Evolutionary conservation across 805 yeast species (phyloP).

Genomic region (Suhomyces canberraensis): DNA sequence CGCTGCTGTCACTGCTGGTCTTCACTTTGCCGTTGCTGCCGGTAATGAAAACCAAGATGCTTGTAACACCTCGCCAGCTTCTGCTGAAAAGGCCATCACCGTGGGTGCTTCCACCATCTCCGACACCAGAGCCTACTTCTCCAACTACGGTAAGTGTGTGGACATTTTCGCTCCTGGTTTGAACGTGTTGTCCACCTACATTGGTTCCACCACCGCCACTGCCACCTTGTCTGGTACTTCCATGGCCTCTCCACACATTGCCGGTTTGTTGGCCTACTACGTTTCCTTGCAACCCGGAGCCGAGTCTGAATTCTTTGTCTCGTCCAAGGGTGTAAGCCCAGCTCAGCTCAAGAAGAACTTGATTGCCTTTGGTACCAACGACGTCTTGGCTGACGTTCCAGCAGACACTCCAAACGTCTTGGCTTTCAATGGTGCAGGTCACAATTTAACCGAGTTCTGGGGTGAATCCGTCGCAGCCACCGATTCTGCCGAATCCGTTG

Average conservation of each 20-base stretch:
- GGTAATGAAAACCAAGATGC: slow-evolving; percentile 63
- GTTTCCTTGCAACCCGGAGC: slow-evolving; percentile 53
- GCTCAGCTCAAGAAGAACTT: slow-evolving; percentile 52
- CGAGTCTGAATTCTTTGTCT: slow-evolving; percentile 44
- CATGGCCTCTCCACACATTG: slow-evolving; percentile 61
- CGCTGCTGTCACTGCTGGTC: slow-evolving; percentile 55
- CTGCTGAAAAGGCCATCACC: slow-evolving; percentile 52
- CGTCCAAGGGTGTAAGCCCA: slow-evolving; percentile 47
- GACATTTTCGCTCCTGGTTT: slow-evolving; percentile 57
- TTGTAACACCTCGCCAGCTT: slow-evolving; percentile 58
- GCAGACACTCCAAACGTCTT: slow-evolving; percentile 54
- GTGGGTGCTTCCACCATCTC: slow-evolving; percentile 48
- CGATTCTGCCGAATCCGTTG: neutral
- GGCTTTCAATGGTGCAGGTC: slow-evolving; percentile 61
- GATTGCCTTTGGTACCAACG: slow-evolving; percentile 50
- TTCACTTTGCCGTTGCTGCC: slow-evolving; percentile 61
- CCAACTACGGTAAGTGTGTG: slow-evolving; percentile 53
- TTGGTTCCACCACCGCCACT: slow-evolving; percentile 49
- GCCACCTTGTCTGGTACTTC: slow-evolving; percentile 59
- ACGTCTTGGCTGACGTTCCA: slow-evolving; percentile 42
- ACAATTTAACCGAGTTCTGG: slow-evolving; percentile 52
- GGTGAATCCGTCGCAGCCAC: slow-evolving; percentile 15
- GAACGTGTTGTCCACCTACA: slow-evolving; percentile 54
- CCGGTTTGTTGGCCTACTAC: slow-evolving; percentile 55
- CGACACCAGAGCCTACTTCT: slow-evolving; percentile 49